Evolutionary conservation across 352 stramenopile genomes (phyloP), one percentile per base, ranked within the genome.

Genomic region (Pythium vanterpoolii): DNA sequence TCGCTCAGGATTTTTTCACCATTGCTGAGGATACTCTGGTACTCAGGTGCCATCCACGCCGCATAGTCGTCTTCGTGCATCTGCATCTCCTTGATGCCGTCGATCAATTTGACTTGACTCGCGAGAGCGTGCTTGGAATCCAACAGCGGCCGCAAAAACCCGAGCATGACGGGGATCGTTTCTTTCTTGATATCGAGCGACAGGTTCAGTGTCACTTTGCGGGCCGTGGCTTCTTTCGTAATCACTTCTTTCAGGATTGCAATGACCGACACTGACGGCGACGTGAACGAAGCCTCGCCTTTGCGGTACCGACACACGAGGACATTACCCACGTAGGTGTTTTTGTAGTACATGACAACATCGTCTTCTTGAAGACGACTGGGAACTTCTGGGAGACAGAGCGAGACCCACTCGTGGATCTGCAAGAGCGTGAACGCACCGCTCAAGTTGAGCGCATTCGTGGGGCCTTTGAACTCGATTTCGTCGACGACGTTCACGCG

Each of bases 211-310:
- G 77, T 86, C 13, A 87, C 74, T 48, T 93, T 93, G 43, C 83
- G 74, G 13, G 66, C 61, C n/a, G 81, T 94, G 2, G 86, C 86
- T 60, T 93, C 86, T 44, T 90, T 88, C 4, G 84, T 92, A 62
- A 95, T 88, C 14, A 91, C 73, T 61, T 93, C 85, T 49, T 93
- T 93, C 4, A 93, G 36, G 60, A 96, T 95, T 10, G 84, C 83
- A 51, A 96, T 92, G 10, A 86, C 77, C 0, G 85, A 95, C 3
- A 89, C 75, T 0, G 85, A 96, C 38, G 85, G 71, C 6, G 87
- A 94, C 40, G 71, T 76, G 61, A 89, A 96, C 36, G 65, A 79
- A 14, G 78, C 82, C 49, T 89, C 81, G 4, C 78, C 83, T 52
- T 89, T 90, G 13, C 73, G 71, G 58, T 93, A 94, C 23, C 76